These are phyloP conservation scores for Strigomonas culicis DNA, from an alignment of 208 protist genomes.

Conservation along the genomic window DNA sequence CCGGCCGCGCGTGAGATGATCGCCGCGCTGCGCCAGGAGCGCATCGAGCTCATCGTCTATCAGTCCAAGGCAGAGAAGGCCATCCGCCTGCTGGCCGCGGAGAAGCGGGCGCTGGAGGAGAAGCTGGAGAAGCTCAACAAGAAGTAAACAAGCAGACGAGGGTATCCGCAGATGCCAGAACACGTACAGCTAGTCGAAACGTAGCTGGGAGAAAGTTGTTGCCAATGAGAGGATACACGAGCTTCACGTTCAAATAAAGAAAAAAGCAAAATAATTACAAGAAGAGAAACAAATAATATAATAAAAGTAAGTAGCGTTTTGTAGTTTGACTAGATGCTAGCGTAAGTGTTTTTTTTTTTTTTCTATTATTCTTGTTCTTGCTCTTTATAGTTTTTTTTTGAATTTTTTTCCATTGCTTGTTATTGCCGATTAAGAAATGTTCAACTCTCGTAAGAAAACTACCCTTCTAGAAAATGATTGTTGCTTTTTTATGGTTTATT, in stretches of 20 bases:
- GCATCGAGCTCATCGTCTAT: constrained; percentile 64
- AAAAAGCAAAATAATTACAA: background rate
- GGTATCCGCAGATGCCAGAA: too few relatives aligned
- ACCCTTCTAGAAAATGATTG: too few relatives aligned
- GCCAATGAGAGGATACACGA: background rate
- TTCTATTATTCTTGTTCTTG: background rate
- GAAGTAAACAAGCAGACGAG: too few relatives aligned
- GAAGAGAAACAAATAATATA: constrained; percentile 6
- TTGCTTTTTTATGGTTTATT: too few relatives aligned
- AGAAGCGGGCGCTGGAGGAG: constrained; percentile 39
- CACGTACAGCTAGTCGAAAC: too few relatives aligned
- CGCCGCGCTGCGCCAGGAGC: constrained; percentile 46
- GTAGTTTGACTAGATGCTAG: background rate
- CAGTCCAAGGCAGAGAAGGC: constrained; percentile 69
- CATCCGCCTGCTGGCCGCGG: constrained; percentile 67
- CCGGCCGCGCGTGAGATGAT: constrained; percentile 40
- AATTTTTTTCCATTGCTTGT: constrained; percentile 14
- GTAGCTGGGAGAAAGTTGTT: too few relatives aligned
- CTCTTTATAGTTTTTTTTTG: constrained; percentile 14
- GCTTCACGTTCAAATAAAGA: too few relatives aligned
- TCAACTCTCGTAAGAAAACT: too few relatives aligned
- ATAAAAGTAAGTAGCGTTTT: constrained; percentile 3
- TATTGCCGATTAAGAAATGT: background rate
- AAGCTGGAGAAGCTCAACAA: constrained; percentile 12
- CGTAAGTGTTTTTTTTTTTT: constrained; percentile 1